A percentile compares a stretch with the other conserved stretches of the same genome.
phyloP scores from a whole-genome alignment of 805 yeast genomes.

The Teunomyces kruisii region DNA sequence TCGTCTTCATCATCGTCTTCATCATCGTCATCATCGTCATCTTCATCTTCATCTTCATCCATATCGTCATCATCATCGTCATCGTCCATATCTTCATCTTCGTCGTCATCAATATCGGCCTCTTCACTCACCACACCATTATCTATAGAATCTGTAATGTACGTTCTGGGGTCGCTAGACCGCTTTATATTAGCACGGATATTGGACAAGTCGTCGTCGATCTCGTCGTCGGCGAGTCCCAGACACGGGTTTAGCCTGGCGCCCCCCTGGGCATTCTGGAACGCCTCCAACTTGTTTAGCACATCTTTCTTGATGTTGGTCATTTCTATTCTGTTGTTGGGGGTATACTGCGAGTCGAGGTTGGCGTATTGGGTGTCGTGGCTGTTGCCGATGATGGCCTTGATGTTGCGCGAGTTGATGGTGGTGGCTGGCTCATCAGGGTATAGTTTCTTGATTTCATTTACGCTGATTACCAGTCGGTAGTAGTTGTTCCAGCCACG shows the following conservation, averaged over 20 bases:
- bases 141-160: slow-evolving; percentile 4
- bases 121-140: slow-evolving; percentile 2
- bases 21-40: slow-evolving; percentile 1
- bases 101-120: slow-evolving; percentile 2
- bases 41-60: slow-evolving; percentile 1
- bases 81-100: neutral
- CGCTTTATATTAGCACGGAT: slow-evolving; percentile 12
- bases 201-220: slow-evolving; percentile 22
- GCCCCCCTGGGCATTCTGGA: slow-evolving; percentile 2
- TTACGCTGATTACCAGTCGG: slow-evolving; percentile 22
- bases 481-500: slow-evolving; percentile 21
- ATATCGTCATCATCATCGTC: neutral
- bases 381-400: slow-evolving; percentile 4
- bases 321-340: slow-evolving; percentile 31
- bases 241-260: slow-evolving; percentile 15
- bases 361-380: slow-evolving; percentile 22
- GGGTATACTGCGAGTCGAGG: slow-evolving; percentile 21
- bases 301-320: slow-evolving; percentile 26
- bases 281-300: slow-evolving; percentile 5
- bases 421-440: slow-evolving; percentile 4
- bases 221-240: slow-evolving; percentile 23
- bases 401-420: slow-evolving; percentile 8
- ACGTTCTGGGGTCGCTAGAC: neutral
- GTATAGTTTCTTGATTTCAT: slow-evolving; percentile 12
- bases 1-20: slow-evolving; percentile 3